Evolutionary conservation across 257 asterid species (phyloP).

Genomic region (Solanum tarapatanum): DNA sequence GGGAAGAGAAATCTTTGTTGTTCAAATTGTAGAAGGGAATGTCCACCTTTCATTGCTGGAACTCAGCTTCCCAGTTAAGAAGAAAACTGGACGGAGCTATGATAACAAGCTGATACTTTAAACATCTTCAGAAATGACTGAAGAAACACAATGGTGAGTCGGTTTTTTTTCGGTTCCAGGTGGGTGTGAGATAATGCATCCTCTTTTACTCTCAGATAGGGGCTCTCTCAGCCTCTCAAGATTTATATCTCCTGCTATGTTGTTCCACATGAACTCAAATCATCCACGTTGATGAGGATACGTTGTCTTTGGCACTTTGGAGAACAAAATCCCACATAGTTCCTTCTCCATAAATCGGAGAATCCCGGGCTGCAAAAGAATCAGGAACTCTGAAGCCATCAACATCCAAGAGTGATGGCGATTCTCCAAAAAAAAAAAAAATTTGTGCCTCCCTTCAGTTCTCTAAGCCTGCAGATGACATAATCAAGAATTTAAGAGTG

Average conservation of each 20-base stretch:
- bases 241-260: neutral
- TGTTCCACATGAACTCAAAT: constrained; percentile 42
- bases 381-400: constrained; percentile 1
- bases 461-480: constrained; percentile 19
- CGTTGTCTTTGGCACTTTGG: constrained; percentile 6
- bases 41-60: neutral
- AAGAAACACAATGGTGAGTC: too few species aligned
- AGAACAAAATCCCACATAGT: constrained; percentile 49
- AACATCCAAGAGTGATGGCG: neutral
- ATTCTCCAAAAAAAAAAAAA: neutral
- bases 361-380: neutral
- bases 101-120: neutral
- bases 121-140: too few species aligned
- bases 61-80: neutral
- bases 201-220: neutral
- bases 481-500: neutral
- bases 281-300: constrained; percentile 57
- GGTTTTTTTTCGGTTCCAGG: fast-evolving
- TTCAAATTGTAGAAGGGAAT: neutral
- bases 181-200: neutral
- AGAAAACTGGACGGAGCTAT: neutral
- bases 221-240: neutral
- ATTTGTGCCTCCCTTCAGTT: neutral
- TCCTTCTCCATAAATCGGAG: constrained; percentile 1
- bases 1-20: neutral